A percentile compares a stretch with the other conserved stretches of the same genome.
phyloP scores from a whole-genome alignment of 129 eudicot species.

The Chrysanthemum seticuspe region DNA sequence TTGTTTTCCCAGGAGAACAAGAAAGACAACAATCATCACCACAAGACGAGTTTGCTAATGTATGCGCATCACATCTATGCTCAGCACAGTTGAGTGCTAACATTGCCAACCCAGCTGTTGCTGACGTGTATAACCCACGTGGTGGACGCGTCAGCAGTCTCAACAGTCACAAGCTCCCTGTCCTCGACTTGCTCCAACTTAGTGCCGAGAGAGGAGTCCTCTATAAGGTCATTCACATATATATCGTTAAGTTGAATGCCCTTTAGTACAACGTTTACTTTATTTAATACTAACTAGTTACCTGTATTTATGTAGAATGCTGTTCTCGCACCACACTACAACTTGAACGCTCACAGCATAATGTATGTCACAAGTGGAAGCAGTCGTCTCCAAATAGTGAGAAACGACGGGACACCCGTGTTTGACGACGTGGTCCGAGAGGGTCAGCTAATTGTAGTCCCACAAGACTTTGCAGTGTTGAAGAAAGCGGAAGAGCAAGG shows the following conservation, averaged over 20 bases:
- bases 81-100: constrained; percentile 35
- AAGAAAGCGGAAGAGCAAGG: constrained; percentile 67
- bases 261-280: neutral
- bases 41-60: neutral
- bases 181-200: constrained; percentile 54
- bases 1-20: constrained; percentile 25
- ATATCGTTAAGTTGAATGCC: too few relatives aligned
- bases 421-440: constrained; percentile 48
- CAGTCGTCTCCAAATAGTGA: constrained; percentile 60
- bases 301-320: constrained; percentile 47
- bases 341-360: constrained; percentile 51
- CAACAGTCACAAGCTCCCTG: constrained; percentile 58
- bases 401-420: constrained; percentile 40
- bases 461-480: constrained; percentile 63
- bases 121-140: constrained; percentile 65
- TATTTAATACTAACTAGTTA: neutral
- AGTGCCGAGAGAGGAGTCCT: constrained; percentile 67
- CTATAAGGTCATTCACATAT: constrained; percentile 26
- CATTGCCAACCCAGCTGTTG: constrained; percentile 39
- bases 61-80: constrained; percentile 48
- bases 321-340: constrained; percentile 54
- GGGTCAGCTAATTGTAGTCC: constrained; percentile 62
- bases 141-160: constrained; percentile 54
- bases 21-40: constrained; percentile 16
- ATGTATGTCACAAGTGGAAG: constrained; percentile 55